Percentiles rank a stretch among this genome's conserved stretches.
phyloP scores from a whole-genome alignment of 2,329 filamentous ascomycete species.

The Fusarium proliferatum region DNA sequence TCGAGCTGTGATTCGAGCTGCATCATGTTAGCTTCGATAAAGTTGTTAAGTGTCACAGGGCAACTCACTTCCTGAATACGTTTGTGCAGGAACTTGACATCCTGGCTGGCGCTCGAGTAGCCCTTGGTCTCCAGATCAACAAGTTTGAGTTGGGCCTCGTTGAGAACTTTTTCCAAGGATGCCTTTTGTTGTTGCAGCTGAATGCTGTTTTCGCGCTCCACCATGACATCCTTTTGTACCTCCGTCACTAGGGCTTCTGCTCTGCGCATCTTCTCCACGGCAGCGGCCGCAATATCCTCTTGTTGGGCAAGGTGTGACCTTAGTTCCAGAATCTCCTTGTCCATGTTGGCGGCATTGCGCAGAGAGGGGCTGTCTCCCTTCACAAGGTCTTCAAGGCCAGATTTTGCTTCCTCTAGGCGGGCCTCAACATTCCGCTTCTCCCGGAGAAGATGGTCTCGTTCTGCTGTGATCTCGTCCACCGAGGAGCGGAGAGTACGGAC shows the following conservation, averaged over 20 bases:
- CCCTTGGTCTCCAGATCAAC: slow-evolving; percentile 97
- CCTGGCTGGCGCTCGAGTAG: slow-evolving; percentile 92
- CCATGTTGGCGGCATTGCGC: slow-evolving; percentile 87
- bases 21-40: slow-evolving; percentile 30
- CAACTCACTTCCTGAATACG: slow-evolving; percentile 89
- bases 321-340: slow-evolving; percentile 89
- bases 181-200: slow-evolving; percentile 92
- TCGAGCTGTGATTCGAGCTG: slow-evolving; percentile 91
- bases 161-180: slow-evolving; percentile 86
- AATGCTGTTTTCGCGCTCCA: slow-evolving; percentile 83
- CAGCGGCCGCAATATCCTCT: slow-evolving; percentile 90
- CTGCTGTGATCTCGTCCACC: slow-evolving; percentile 85
- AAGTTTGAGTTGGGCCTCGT: slow-evolving; percentile 88
- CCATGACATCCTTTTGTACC: slow-evolving; percentile 90
- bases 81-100: slow-evolving; percentile 94
- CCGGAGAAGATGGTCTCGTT: slow-evolving; percentile 84
- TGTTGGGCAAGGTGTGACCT: slow-evolving; percentile 91
- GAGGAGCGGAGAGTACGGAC: slow-evolving; percentile 85
- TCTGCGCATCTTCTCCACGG: slow-evolving; percentile 96
- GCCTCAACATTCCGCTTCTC: slow-evolving; percentile 93
- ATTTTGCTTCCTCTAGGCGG: slow-evolving; percentile 86
- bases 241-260: slow-evolving; percentile 89
- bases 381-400: slow-evolving; percentile 87
- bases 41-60: neutral
- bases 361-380: slow-evolving; percentile 87